phyloP scores from a whole-genome alignment of 148 eudicot genomes.

The Fagopyrum esculentum region DNA sequence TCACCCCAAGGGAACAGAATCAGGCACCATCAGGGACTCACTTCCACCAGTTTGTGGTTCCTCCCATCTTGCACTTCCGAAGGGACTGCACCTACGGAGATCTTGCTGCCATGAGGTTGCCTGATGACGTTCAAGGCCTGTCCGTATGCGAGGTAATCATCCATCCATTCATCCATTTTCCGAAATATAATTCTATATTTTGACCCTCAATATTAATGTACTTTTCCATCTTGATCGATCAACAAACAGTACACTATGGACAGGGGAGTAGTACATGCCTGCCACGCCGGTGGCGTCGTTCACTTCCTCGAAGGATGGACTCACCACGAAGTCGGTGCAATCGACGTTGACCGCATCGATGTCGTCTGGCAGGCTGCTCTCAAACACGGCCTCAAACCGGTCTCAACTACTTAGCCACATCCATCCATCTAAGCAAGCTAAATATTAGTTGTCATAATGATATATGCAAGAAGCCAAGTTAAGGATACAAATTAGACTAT shows the following conservation, averaged over 20 bases:
- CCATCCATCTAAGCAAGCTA: neutral
- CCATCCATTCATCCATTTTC: too few relatives aligned
- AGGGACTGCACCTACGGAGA: constrained; percentile 70
- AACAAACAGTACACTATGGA: constrained; percentile 67
- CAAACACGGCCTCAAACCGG: constrained; percentile 59
- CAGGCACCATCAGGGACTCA: constrained; percentile 69
- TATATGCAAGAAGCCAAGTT: neutral
- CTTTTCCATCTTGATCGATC: too few relatives aligned
- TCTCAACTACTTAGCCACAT: constrained; percentile 3
- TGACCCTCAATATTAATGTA: too few relatives aligned
- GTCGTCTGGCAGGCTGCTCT: constrained; percentile 74
- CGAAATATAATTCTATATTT: too few relatives aligned
- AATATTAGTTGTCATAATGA: neutral
- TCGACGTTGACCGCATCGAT: constrained; percentile 63
- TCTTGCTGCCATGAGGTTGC: constrained; percentile 73
- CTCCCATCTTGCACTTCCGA: constrained; percentile 51
- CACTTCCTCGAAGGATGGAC: constrained; percentile 66
- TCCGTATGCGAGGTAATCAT: constrained; percentile 50
- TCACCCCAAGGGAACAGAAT: constrained; percentile 60
- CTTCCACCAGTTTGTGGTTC: constrained; percentile 82
- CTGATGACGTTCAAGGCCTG: constrained; percentile 58
- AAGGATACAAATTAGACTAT: neutral
- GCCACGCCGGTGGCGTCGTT: constrained; percentile 82
- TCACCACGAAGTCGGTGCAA: constrained; percentile 77
- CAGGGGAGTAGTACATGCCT: constrained; percentile 76